These are phyloP conservation scores for Houttuynia cordata DNA, from an alignment of 164 flowering plant genomes.

Conservation along the genomic window DNA sequence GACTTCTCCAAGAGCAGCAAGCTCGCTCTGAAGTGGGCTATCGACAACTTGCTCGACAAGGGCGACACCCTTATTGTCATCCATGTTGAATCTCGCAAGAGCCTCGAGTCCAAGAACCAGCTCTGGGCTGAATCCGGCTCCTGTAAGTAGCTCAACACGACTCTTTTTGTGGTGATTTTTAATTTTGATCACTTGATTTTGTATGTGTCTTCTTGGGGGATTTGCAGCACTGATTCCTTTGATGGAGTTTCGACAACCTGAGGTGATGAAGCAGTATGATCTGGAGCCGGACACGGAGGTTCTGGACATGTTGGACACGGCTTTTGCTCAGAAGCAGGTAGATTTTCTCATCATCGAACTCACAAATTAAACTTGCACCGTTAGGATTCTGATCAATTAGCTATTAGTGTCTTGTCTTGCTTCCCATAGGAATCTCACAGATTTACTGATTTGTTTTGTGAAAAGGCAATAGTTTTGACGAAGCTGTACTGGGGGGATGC, in stretches of 20 bases:
- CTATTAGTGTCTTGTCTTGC: no score
- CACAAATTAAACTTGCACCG: no score
- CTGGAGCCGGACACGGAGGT: conserved; percentile 36
- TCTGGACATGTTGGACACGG: conserved; percentile 46
- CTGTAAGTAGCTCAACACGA: conserved; percentile 21
- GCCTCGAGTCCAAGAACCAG: conserved; percentile 23
- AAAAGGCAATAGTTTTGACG: conserved; percentile 34
- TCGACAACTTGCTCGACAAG: conserved; percentile 24
- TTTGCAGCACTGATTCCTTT: conserved; percentile 52
- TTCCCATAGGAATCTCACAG: neutral
- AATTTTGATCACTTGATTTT: neutral
- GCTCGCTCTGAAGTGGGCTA: conserved; percentile 37
- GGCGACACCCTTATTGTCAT: conserved; percentile 32
- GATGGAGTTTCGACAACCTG: conserved; percentile 39
- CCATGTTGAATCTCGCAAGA: conserved; percentile 21
- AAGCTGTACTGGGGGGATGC: conserved; percentile 81
- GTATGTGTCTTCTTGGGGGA: no score
- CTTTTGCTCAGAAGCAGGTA: conserved; percentile 40
- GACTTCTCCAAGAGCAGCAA: conserved; percentile 53
- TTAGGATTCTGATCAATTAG: no score
- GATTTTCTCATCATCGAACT: neutral
- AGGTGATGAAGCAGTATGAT: conserved; percentile 38
- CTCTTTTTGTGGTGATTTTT: neutral
- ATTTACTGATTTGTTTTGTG: neutral
- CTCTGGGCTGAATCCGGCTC: conserved; percentile 54